phyloP scores from a whole-genome alignment of 805 yeast genomes.

The Maudiozyma turicensis region DNA sequence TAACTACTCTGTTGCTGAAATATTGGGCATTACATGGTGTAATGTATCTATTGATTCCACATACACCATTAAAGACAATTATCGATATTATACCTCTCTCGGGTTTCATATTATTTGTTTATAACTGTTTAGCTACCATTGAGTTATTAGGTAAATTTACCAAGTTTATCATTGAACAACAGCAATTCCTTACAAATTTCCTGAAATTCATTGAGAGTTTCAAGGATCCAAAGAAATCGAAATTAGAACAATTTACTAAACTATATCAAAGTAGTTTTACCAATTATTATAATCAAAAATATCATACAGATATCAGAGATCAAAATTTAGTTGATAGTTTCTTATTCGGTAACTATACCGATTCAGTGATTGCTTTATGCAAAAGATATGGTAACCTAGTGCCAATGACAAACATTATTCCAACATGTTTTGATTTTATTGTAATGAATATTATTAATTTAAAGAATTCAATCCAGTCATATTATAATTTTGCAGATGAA shows the following conservation, averaged over 20 bases:
- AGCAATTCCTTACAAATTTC: slow-evolving; percentile 2
- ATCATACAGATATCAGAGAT: neutral
- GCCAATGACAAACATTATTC: neutral
- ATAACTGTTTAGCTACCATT: slow-evolving; percentile 6
- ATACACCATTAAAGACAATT: slow-evolving; percentile 7
- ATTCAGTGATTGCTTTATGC: neutral
- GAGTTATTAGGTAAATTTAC: slow-evolving; percentile 14
- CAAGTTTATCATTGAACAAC: slow-evolving; percentile 10
- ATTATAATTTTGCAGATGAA: neutral
- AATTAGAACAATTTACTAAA: slow-evolving; percentile 8
- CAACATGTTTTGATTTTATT: slow-evolving; percentile 1
- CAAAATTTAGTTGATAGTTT: neutral
- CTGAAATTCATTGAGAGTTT: slow-evolving; percentile 2
- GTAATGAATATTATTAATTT: neutral
- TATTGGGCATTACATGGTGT: slow-evolving; percentile 17
- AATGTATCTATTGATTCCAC: slow-evolving; percentile 10
- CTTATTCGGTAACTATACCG: slow-evolving; percentile 3
- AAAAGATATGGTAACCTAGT: neutral
- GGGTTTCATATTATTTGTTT: slow-evolving; percentile 4
- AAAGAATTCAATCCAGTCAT: neutral
- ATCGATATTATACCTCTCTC: slow-evolving; percentile 10
- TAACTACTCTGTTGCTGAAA: slow-evolving; percentile 10
- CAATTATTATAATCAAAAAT: slow-evolving; percentile 3
- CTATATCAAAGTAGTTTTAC: slow-evolving; percentile 2
- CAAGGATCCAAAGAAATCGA: slow-evolving; percentile 6